phyloP scores from a whole-genome alignment of 2,329 filamentous ascomycete genomes.

The Pseudofabraea citricarpa region DNA sequence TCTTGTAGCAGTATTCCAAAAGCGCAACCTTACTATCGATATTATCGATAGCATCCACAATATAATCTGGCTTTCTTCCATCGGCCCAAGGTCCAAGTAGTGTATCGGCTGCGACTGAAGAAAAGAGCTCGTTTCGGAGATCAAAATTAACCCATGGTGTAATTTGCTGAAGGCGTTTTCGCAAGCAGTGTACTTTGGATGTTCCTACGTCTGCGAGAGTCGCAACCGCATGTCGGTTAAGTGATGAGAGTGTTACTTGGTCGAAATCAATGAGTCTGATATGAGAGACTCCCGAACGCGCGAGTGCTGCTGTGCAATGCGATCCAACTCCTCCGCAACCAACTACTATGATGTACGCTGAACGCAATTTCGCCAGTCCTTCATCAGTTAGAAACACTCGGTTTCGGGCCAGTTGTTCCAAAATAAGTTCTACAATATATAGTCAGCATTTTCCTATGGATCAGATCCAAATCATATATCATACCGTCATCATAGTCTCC shows the following conservation, averaged over 20 bases:
- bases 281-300: conserved; percentile 82
- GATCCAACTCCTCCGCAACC: conserved; percentile 94
- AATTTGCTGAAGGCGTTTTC: conserved; percentile 75
- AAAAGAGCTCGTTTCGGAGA: conserved; percentile 78
- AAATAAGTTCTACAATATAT: conserved; percentile 75
- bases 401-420: conserved; percentile 92
- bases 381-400: conserved; percentile 82
- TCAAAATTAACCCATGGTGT: conserved; percentile 92
- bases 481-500: conserved; percentile 57
- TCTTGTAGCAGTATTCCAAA: conserved; percentile 78
- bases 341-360: conserved; percentile 81
- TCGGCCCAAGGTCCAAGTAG: conserved; percentile 64
- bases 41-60: conserved; percentile 98
- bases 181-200: conserved; percentile 83
- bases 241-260: conserved; percentile 88
- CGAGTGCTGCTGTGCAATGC: conserved; percentile 80
- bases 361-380: conserved; percentile 74
- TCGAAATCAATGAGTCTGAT: conserved; percentile 94
- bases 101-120: conserved; percentile 55
- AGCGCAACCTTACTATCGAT: conserved; percentile 94
- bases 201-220: conserved; percentile 91
- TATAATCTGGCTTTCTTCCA: conserved; percentile 68
- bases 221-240: conserved; percentile 94
- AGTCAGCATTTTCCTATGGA: too few relatives aligned
- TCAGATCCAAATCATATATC: too few relatives aligned